Evolutionary conservation across 345 rosid genomes (phyloP).

Genomic region (Gossypium thurberi): DNA sequence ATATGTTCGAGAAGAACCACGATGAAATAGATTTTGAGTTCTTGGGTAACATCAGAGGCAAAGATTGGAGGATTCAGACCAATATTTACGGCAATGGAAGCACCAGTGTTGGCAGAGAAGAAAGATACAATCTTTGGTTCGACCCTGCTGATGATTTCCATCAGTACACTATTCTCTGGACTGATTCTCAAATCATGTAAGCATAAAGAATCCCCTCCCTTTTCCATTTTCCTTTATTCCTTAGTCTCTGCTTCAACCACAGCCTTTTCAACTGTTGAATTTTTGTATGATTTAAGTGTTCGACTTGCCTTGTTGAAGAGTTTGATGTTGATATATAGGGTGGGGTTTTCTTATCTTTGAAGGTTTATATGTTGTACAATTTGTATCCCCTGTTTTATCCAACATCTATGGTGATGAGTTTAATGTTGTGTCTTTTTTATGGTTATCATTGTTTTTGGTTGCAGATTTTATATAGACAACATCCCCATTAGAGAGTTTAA

Average conservation of each 20-base stretch:
- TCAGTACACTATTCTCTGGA: slow-evolving; percentile 90
- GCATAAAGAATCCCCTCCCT: slow-evolving; percentile 17
- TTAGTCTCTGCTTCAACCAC: neutral
- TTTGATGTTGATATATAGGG: slow-evolving; percentile 2
- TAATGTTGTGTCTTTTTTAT: neutral
- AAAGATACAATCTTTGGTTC: slow-evolving; percentile 93
- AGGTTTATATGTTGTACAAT: slow-evolving; percentile 1
- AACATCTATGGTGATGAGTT: too few relatives aligned
- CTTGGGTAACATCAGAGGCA: slow-evolving; percentile 95
- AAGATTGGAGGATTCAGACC: slow-evolving; percentile 98
- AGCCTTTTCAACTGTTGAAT: neutral
- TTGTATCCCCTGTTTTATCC: neutral
- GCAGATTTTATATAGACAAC: slow-evolving; percentile 76
- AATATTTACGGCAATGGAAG: slow-evolving; percentile 95
- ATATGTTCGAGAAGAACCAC: slow-evolving; percentile 82
- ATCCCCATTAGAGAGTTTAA: slow-evolving; percentile 74
- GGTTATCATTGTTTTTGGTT: neutral
- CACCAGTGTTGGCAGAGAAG: slow-evolving; percentile 83
- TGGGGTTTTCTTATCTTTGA: slow-evolving; percentile 20
- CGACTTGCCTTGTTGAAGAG: slow-evolving; percentile 16
- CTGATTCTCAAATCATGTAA: slow-evolving; percentile 83
- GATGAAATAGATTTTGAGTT: slow-evolving; percentile 99
- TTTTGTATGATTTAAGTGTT: neutral
- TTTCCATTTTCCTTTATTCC: neutral
- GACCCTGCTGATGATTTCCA: slow-evolving; percentile 95